Base-by-base conservation (phyloP, 2,329 filamentous ascomycete species). In the Aspergillus pseudonomiae region DNA sequence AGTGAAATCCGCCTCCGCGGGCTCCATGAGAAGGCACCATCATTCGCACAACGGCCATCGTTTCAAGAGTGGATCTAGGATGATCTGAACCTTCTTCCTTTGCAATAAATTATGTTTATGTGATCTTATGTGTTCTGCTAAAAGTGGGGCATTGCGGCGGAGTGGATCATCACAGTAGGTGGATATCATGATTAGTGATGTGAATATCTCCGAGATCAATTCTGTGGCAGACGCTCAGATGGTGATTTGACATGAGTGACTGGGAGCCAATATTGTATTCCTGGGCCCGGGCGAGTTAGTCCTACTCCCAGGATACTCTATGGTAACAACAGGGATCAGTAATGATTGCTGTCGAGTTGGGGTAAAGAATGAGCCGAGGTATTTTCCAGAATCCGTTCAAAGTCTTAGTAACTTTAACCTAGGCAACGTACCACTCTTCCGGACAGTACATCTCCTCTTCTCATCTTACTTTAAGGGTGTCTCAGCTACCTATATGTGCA, bases 101-200 rank as follows among this genome's bases (percentile, higher is more conserved):
- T 39, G 28, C n/a, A 11, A 9, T 32, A 21, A 39, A 36, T 55
- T 55, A 55, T 55, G 52, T 55, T 55, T 55, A 55, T 55, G 52
- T 55, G 52, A 55, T 55, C 52, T 55, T 55, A 54, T 36, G 52
- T 36, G 52, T 0, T 34, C 19, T 34, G 52, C 24, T 54, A 39
- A 55, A 34, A 26, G 52, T 55, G 52, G 52, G 52, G 52, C 19
- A 12, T 14, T 54, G 19, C 52, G 30, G 32, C 28, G 46, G 21
- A 11, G 52, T 36, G 52, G 52, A 36, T 54, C 52, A 36, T 21
- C 4, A n/a, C 52, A 24, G 10, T 6, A 10, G 24, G 19, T 6
- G 4, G 24, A 30, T 50, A 30, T 50, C 46, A 50, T 50, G 46
- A 50, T 50, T 50, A 50, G 46, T 50, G 46, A 50, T 50, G 46